Base-by-base conservation (phyloP, 2,329 filamentous ascomycete species). In the Whalleya microplaca region DNA sequence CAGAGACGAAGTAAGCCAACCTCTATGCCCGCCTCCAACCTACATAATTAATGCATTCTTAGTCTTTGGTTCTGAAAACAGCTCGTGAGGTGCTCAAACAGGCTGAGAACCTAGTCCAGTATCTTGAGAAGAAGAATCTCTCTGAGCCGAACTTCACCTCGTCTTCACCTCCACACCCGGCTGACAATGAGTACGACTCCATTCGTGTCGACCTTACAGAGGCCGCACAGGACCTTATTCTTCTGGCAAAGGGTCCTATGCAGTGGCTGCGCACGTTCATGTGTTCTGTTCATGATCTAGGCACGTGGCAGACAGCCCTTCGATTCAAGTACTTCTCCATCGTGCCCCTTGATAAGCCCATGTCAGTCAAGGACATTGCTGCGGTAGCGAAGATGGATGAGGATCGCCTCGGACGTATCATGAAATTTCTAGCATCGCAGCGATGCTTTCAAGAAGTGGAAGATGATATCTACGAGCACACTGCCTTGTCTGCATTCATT, bases 361-460 rank as follows among this genome's bases (percentile, higher is more conserved):
- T 55, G 5, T 52, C 53, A 1, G 45, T 51, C 1, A 47, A 47
- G 10, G 56, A 59, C 2, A 56, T 62, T 6, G 55, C 56, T 12
- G 27, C 40, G 2, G 29, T n/a, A 18, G 50, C 56, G 2, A 32
- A 41, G 1, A 59, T 62, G 56, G 56, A 62, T 48, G 45, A 50
- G 45, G 56, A 59, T 27, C 56, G 56, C 2, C 32, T 51, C 1
- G 18, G 56, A 6, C 53, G 56, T 12, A 41, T 62, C n/a, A 53
- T 62, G 56, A 57, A 57, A 10, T 20, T 59, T 14, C 43, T 62
- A 1, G 45, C 56, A 6, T 29, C 59, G 1, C 56, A 59, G 37
- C 53, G 56, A 1, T 56, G 50, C 48, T 62, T 62, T 29, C 44
- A 55, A 16, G 56, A 62, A 23, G 23, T 62, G 14, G 56, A 55